Conservation (phyloP, 805 yeast genomes). For the Candida piceae region DNA sequence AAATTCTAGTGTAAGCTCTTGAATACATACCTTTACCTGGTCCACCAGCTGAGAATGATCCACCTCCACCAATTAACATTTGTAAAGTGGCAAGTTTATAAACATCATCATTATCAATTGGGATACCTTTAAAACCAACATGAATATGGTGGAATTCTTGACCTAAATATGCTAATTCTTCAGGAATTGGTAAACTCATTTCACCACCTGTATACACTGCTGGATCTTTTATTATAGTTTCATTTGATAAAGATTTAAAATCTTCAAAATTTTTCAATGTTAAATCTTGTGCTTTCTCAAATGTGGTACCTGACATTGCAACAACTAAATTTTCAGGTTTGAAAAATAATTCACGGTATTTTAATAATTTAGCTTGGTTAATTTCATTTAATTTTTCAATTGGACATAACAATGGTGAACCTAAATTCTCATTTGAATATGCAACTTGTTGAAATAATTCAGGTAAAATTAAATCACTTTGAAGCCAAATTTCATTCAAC, state of each 20-base stretch:
- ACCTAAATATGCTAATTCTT: slow-evolving; percentile 52
- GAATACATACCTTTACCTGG: slow-evolving; percentile 99
- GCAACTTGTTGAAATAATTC: slow-evolving; percentile 89
- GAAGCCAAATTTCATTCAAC: slow-evolving; percentile 72
- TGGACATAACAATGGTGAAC: slow-evolving; percentile 83
- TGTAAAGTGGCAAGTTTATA: slow-evolving; percentile 89
- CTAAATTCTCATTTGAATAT: slow-evolving; percentile 65
- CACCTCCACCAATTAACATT: slow-evolving; percentile 92
- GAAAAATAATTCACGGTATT: slow-evolving; percentile 60
- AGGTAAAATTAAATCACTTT: slow-evolving; percentile 81
- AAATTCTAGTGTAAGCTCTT: slow-evolving; percentile 82
- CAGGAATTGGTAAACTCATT: slow-evolving; percentile 45
- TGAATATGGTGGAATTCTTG: slow-evolving; percentile 84
- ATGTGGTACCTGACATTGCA: slow-evolving; percentile 82
- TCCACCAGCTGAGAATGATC: slow-evolving; percentile 97
- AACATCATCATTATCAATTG: slow-evolving; percentile 78
- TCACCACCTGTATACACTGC: slow-evolving; percentile 61
- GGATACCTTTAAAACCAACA: slow-evolving; percentile 82
- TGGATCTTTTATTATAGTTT: slow-evolving; percentile 27
- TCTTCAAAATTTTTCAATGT: slow-evolving; percentile 62
- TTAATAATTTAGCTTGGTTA: slow-evolving; percentile 43
- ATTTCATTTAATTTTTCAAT: slow-evolving; percentile 56
- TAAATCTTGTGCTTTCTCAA: slow-evolving; percentile 59
- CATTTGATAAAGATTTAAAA: slow-evolving; percentile 36
- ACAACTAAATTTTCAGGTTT: slow-evolving; percentile 79